A percentile compares a stretch with the other conserved stretches of the same genome.
phyloP scores from a whole-genome alignment of 352 stramenopile species.

The Phytophthora fragariaefolia region DNA sequence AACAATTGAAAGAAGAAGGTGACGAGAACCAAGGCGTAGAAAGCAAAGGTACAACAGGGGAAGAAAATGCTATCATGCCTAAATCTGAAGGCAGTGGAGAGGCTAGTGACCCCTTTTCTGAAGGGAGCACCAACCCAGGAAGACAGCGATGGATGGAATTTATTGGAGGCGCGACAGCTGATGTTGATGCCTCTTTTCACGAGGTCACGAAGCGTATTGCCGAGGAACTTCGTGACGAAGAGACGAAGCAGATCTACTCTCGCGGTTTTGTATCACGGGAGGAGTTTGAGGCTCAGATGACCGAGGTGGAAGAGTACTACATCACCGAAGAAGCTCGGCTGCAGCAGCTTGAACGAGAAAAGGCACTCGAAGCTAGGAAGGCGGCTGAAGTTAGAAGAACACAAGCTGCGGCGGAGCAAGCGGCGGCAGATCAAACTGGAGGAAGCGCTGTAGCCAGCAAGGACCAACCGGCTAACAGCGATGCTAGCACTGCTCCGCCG shows the following conservation, averaged over 20 bases:
- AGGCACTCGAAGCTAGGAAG: slow-evolving; percentile 36
- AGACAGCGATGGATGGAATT: slow-evolving; percentile 65
- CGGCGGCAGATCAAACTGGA: no score
- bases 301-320: slow-evolving; percentile 41
- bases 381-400: slow-evolving; percentile 29
- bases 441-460: not conserved
- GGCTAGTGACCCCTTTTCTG: slow-evolving; percentile 22
- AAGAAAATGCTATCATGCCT: slow-evolving; percentile 26
- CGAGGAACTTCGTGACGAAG: slow-evolving; percentile 50
- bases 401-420: slow-evolving; percentile 12
- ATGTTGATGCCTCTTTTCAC: slow-evolving; percentile 51
- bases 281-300: slow-evolving; percentile 49
- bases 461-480: not conserved
- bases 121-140: slow-evolving; percentile 38
- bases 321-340: slow-evolving; percentile 43
- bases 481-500: not conserved
- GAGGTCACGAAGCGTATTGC: slow-evolving; percentile 60
- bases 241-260: slow-evolving; percentile 53
- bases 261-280: slow-evolving; percentile 65
- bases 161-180: slow-evolving; percentile 62
- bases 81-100: slow-evolving; percentile 13
- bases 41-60: slow-evolving; percentile 5
- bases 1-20: not conserved
- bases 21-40: slow-evolving; percentile 10
- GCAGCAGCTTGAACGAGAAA: slow-evolving; percentile 36